A percentile compares a stretch with the other conserved stretches of the same genome.
Evolutionary conservation across 2,329 filamentous ascomycete genomes (phyloP).

Genomic region (Drechslerella stenobrocha): DNA sequence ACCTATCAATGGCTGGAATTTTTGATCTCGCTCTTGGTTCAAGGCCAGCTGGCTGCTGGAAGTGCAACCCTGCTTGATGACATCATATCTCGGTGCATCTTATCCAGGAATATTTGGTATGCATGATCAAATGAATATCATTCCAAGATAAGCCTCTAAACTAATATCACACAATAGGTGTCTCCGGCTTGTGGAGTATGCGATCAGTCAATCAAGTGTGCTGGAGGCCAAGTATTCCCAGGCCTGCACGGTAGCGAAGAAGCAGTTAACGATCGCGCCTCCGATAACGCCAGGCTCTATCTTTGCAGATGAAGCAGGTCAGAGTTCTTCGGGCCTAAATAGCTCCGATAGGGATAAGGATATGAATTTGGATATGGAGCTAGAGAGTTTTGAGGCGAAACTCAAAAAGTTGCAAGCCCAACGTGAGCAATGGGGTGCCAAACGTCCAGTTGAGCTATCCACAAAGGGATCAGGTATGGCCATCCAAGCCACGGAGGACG

Average conservation of each 20-base stretch:
- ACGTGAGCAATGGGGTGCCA: constrained; percentile 33
- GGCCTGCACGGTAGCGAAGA: constrained; percentile 43
- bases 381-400: constrained; percentile 40
- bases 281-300: constrained; percentile 8
- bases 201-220: constrained; percentile 34
- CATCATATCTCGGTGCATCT: constrained; percentile 40
- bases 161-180: constrained; percentile 26
- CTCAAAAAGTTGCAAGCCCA: constrained; percentile 31
- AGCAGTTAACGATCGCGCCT: constrained; percentile 20
- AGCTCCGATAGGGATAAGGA: constrained; percentile 13
- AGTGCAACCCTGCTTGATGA: constrained; percentile 31
- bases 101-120: constrained; percentile 37
- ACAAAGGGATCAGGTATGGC: constrained; percentile 7
- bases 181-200: constrained; percentile 38
- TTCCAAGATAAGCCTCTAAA: neutral
- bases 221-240: constrained; percentile 45
- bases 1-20: constrained; percentile 46
- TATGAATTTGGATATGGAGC: constrained; percentile 36
- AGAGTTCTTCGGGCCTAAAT: constrained; percentile 1
- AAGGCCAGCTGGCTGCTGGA: constrained; percentile 30
- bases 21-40: constrained; percentile 24
- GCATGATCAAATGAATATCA: neutral
- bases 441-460: constrained; percentile 2
- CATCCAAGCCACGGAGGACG: constrained; percentile 4
- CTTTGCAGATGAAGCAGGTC: constrained; percentile 2